Evolutionary conservation across 2,329 filamentous ascomycete genomes (phyloP).

Genomic region (Colletotrichum sp.): DNA sequence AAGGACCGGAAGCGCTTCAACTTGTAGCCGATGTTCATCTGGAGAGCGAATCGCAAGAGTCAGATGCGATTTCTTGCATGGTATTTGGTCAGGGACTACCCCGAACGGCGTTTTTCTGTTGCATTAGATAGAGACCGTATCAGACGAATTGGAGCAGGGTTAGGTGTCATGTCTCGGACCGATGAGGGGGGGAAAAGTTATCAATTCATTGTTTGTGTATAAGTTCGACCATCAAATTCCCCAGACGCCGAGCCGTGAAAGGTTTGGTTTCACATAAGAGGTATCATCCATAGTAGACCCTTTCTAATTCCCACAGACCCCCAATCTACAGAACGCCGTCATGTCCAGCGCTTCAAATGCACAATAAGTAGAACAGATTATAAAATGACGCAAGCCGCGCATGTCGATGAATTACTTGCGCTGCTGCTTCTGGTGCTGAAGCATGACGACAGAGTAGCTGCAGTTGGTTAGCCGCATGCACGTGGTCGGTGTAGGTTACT

Average conservation of each 20-base stretch:
- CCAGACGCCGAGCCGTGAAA: conserved; percentile 11
- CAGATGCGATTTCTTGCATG: not conserved
- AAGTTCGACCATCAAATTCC: not conserved
- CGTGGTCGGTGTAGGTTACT: not conserved
- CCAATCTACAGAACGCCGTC: conserved; percentile 2
- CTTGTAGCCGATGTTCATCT: conserved; percentile 55
- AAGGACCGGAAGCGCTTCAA: conserved; percentile 94
- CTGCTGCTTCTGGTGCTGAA: conserved; percentile 39
- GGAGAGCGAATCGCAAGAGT: not conserved
- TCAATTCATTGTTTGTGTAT: not conserved
- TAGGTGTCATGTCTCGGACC: not conserved
- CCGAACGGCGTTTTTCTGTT: conserved; percentile 7
- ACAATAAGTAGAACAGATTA: not conserved
- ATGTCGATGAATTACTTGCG: conserved; percentile 3
- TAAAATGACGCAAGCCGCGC: not conserved
- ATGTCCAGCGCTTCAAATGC: not conserved
- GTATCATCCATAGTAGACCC: conserved; percentile 13
- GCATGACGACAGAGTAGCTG: conserved; percentile 55
- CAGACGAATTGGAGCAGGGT: not conserved
- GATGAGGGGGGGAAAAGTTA: not conserved
- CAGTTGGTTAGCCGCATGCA: not conserved
- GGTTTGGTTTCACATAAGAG: conserved; percentile 10
- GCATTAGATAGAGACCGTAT: not conserved
- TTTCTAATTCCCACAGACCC: not conserved
- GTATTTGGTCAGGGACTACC: not conserved